phyloP scores from a whole-genome alignment of 208 protist genomes.

The Leishmania major region DNA sequence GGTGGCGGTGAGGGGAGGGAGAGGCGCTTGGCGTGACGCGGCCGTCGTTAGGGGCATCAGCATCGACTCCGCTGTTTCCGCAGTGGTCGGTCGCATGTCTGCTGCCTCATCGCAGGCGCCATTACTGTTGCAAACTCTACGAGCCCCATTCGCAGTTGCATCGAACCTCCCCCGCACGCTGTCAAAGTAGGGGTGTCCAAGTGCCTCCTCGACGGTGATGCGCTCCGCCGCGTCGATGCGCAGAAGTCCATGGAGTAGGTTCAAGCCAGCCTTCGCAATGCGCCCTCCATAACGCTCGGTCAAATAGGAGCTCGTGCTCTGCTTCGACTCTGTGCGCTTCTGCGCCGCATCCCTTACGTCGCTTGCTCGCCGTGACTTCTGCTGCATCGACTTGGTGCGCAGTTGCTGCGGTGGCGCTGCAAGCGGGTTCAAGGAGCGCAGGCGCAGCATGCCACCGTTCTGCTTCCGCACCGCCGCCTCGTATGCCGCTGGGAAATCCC shows the following conservation, averaged over 20 bases:
- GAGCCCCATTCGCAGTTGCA: not conserved
- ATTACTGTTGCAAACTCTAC: not conserved
- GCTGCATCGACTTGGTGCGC: not conserved
- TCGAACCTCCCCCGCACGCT: conserved; percentile 17
- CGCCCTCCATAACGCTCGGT: conserved; percentile 36
- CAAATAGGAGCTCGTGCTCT: conserved; percentile 34
- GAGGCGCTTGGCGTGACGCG: not conserved
- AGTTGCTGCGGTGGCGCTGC: conserved; percentile 4
- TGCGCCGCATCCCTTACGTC: not conserved
- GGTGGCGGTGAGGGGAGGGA: not conserved
- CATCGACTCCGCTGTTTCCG: not conserved
- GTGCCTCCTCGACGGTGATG: conserved; percentile 68
- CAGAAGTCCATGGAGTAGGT: conserved; percentile 67
- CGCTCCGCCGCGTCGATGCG: conserved; percentile 46
- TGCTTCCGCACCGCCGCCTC: conserved; percentile 45
- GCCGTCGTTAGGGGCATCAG: not conserved
- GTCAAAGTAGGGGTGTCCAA: conserved; percentile 85
- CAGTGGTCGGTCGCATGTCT: not conserved
- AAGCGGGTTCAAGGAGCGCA: conserved; percentile 21
- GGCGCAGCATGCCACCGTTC: conserved; percentile 42
- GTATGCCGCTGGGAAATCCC: conserved; percentile 53
- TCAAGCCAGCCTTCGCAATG: conserved; percentile 45
- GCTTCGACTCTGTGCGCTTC: not conserved
- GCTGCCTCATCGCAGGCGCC: not conserved
- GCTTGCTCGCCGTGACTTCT: not conserved